Conservation (phyloP, 352 stramenopile species). For the Pythium rishiriense region DNA sequence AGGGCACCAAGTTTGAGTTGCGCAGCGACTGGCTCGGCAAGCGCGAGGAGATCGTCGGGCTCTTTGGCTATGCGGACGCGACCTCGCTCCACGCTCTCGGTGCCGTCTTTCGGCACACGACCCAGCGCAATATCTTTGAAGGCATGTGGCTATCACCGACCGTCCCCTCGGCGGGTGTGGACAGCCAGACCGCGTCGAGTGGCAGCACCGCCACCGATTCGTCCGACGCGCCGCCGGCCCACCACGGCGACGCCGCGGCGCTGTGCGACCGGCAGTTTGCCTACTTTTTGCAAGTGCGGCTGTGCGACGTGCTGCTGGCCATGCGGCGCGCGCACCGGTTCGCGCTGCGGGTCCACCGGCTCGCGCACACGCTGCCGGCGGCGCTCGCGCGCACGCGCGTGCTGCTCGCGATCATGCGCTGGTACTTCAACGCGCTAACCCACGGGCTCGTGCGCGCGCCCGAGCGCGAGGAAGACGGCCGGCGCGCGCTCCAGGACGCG, state of each 20-base stretch:
- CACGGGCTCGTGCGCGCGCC: constrained; percentile 70
- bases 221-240: not conserved
- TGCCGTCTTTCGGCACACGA: constrained; percentile 63
- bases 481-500: constrained; percentile 56
- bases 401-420: constrained; percentile 61
- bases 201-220: constrained; percentile 4
- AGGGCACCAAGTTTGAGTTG: constrained; percentile 67
- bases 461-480: constrained; percentile 64
- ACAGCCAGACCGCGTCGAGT: not conserved
- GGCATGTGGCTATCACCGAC: constrained; percentile 53
- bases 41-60: constrained; percentile 69
- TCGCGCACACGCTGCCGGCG: constrained; percentile 26
- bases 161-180: no score
- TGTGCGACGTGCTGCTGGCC: constrained; percentile 58
- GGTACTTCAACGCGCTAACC: constrained; percentile 64
- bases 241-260: constrained; percentile 26
- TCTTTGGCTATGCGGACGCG: constrained; percentile 64
- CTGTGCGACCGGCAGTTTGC: constrained; percentile 73
- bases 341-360: constrained; percentile 48
- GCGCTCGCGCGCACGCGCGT: constrained; percentile 46
- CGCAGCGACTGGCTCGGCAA: constrained; percentile 46
- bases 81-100: constrained; percentile 69
- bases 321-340: constrained; percentile 68
- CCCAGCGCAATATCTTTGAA: constrained; percentile 76
- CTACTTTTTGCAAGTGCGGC: constrained; percentile 80